Conservation (phyloP, 768 basidiomycete genomes). For the Mycena floridula region DNA sequence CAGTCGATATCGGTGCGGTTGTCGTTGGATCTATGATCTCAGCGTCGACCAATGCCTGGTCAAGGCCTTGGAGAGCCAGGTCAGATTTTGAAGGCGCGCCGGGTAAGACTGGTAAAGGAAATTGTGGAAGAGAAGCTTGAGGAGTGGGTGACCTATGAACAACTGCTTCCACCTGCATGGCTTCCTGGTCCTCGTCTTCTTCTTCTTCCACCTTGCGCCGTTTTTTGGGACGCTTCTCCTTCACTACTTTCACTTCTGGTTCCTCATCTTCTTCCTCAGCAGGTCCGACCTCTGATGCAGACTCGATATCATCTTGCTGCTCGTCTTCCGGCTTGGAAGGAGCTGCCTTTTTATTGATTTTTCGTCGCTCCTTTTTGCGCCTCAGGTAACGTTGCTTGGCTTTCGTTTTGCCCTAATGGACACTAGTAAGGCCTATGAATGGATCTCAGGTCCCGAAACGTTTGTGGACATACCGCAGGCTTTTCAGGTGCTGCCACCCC, state of each 20-base stretch:
- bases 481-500: no score
- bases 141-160: constrained; percentile 16
- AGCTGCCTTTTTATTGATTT: constrained; percentile 24
- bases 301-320: constrained; percentile 6
- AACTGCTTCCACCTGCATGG: constrained; percentile 6
- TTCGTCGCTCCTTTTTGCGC: constrained; percentile 64
- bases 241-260: constrained; percentile 11
- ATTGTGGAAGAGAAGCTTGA: constrained; percentile 48
- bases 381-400: constrained; percentile 70
- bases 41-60: constrained; percentile 65
- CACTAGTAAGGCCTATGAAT: no score
- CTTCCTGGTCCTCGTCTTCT: constrained; percentile 6
- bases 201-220: constrained; percentile 27
- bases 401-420: constrained; percentile 64
- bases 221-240: constrained; percentile 34
- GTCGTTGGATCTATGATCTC: constrained; percentile 56
- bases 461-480: no score
- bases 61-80: constrained; percentile 76
- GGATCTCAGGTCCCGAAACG: no score
- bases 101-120: constrained; percentile 63
- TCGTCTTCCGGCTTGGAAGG: neutral
- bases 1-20: constrained; percentile 35
- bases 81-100: constrained; percentile 61
- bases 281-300: constrained; percentile 19
- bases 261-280: constrained; percentile 17